Evolutionary conservation across 2,329 filamentous ascomycete species (phyloP).

Genomic region (Neonectria magnoliae): DNA sequence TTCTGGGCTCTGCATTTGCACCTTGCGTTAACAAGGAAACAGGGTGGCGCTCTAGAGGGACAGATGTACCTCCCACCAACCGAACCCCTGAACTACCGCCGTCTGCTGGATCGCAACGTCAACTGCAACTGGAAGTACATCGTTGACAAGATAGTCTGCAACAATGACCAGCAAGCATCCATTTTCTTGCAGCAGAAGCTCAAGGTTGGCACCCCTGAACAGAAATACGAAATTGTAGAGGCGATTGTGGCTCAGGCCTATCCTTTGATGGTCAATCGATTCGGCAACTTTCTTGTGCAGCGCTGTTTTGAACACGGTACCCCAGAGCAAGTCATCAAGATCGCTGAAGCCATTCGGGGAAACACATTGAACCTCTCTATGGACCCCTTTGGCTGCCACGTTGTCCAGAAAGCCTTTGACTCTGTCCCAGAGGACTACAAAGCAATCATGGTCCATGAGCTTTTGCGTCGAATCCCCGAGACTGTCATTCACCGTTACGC

Average conservation of each 20-base stretch:
- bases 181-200: slow-evolving; percentile 99
- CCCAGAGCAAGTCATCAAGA: slow-evolving; percentile 91
- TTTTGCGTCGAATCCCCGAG: slow-evolving; percentile 93
- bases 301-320: slow-evolving; percentile 99
- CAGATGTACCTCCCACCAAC: slow-evolving; percentile 86
- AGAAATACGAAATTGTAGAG: slow-evolving; percentile 97
- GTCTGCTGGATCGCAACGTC: slow-evolving; percentile 92
- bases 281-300: slow-evolving; percentile 98
- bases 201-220: slow-evolving; percentile 92
- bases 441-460: slow-evolving; percentile 97
- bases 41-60: slow-evolving; percentile 64
- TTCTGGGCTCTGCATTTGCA: not conserved
- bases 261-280: slow-evolving; percentile 96
- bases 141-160: slow-evolving; percentile 99
- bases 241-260: slow-evolving; percentile 96
- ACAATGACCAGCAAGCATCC: slow-evolving; percentile 98
- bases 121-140: slow-evolving; percentile 99
- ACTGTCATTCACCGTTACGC: slow-evolving; percentile 99
- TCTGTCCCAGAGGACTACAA: slow-evolving; percentile 98
- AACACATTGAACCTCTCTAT: slow-evolving; percentile 95
- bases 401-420: slow-evolving; percentile 98
- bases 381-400: slow-evolving; percentile 98
- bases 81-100: slow-evolving; percentile 95
- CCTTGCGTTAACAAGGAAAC: slow-evolving; percentile 30
- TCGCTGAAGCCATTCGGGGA: slow-evolving; percentile 92